phyloP scores from a whole-genome alignment of 169 alveolate species.

The Perkinsus olseni region DNA sequence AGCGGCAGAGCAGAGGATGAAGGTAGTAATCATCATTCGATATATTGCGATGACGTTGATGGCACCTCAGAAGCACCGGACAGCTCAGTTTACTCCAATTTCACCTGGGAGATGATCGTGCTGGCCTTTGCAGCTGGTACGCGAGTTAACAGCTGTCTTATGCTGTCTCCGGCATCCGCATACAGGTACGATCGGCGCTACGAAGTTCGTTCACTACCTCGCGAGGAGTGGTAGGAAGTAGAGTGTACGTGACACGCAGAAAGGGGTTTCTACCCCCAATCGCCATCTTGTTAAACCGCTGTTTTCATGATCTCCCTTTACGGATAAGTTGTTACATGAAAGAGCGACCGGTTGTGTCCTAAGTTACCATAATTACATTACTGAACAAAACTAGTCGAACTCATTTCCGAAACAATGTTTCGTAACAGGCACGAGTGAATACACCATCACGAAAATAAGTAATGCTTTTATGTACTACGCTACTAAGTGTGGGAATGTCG shows the following conservation, averaged over 20 bases:
- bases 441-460: background rate
- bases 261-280: background rate
- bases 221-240: background rate
- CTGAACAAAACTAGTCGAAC: no score
- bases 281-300: no score
- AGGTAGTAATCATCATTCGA: background rate
- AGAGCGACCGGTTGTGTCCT: no score
- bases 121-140: background rate
- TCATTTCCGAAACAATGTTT: background rate
- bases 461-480: background rate
- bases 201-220: background rate
- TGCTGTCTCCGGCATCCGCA: no score
- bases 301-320: no score
- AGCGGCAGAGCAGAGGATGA: background rate
- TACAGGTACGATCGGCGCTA: background rate
- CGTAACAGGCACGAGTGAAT: background rate
- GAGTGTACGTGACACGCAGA: background rate
- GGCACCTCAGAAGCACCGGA: background rate
- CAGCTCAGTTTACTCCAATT: background rate
- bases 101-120: background rate
- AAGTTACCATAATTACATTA: no score
- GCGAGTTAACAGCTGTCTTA: background rate
- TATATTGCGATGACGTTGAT: background rate
- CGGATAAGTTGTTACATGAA: no score
- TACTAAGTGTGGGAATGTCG: background rate